Base-by-base conservation (phyloP, 345 rosid species). In the Eucalyptus guilfoylei region DNA sequence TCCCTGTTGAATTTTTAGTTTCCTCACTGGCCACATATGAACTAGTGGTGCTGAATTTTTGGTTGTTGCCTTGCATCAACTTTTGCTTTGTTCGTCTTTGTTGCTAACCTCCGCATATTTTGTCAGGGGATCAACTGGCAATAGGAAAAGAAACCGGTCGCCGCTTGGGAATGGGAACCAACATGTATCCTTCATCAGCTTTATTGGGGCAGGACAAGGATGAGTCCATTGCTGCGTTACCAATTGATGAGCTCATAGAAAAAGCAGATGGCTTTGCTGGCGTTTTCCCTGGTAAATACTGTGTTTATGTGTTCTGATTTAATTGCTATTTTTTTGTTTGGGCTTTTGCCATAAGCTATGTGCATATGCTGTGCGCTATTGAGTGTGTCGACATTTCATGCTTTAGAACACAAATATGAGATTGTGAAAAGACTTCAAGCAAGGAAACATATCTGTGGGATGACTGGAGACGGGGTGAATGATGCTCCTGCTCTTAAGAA, bases 211-310 rank as follows among this genome's bases (percentile, higher is more conserved):
- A 98, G 89, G 92, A 95, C 92, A 97, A 97, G 92, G 99, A 96
- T 90, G 99, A 97, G 93, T 97, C 99, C 30, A 95, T 98, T 55
- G 98, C 88, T 88, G 95, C 98, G 83, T 93, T 97, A 89, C 99
- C 99, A 14, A 88, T 98, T n/a, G 99, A 98, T 91, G 99, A 98
- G 92, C 95, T 98, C 89, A 98, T 98, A 58, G 99, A 98, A 90
- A 96, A 97, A 89, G 99, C 99, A 52, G 99, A 98, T 94, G 99
- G 99, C n/a, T 98, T 98, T 93, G 99, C 99, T 92, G 99, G 99
- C 28, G 99, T 98, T 88, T 98, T 98, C 90, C 99, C 99, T 88
- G 99, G 99, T 98, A 94, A 64, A 62, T 81, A 40, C 49, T 21
- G n/a, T 40, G 28, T 40, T 13, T 23, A 69, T 34, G 47, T 40